These are phyloP conservation scores for Amanita pallidorosea DNA, from an alignment of 768 basidiomycete species.

Conservation along the genomic window DNA sequence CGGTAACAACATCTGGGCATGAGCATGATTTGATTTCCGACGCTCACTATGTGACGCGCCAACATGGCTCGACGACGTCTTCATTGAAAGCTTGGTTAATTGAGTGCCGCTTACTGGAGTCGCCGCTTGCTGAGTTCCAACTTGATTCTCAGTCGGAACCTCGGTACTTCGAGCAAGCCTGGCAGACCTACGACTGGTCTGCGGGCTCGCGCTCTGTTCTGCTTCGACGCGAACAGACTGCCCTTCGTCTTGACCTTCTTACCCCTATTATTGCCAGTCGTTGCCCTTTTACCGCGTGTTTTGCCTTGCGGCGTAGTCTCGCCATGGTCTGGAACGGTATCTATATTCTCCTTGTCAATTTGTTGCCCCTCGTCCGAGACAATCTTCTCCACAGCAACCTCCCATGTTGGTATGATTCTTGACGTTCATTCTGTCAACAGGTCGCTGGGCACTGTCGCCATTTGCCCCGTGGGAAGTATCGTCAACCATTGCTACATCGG, in stretches of 20 bases:
- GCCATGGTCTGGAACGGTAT: neutral
- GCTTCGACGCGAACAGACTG: neutral
- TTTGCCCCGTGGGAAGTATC: neutral
- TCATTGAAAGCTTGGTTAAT: neutral
- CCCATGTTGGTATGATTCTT: neutral
- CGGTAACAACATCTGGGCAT: neutral
- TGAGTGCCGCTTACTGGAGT: neutral
- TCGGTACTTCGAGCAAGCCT: constrained; percentile 1
- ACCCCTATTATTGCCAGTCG: neutral
- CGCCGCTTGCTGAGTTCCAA: neutral
- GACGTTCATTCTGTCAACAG: neutral
- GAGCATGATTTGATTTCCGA: neutral
- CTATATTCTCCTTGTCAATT: neutral
- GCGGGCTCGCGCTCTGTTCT: neutral
- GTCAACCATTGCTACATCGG: constrained; percentile 2
- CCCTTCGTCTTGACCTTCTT: neutral
- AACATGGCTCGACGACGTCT: neutral
- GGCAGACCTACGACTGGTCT: neutral
- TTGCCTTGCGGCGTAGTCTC: neutral
- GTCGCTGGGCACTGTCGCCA: neutral
- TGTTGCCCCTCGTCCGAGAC: neutral
- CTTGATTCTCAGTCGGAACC: neutral
- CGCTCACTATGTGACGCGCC: neutral
- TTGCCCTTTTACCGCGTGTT: neutral
- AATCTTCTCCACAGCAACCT: neutral